Evolutionary conservation across 108 stramenopile genomes (phyloP).

Genomic region (Cyclostephanos invisitatus): DNA sequence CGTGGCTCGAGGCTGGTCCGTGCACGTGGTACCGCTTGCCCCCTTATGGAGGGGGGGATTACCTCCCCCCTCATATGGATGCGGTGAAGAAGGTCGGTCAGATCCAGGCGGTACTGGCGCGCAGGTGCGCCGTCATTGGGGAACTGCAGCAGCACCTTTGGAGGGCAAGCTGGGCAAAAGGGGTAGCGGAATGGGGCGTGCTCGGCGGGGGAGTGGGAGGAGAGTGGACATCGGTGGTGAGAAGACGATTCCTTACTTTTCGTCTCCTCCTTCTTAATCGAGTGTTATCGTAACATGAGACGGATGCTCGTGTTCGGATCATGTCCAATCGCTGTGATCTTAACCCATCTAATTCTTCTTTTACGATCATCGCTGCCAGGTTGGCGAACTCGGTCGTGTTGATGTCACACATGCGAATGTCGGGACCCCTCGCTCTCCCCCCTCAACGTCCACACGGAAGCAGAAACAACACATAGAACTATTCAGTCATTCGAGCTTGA

Average conservation of each 20-base stretch:
- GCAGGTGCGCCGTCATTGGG: slow-evolving; percentile 77
- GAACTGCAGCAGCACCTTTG: slow-evolving; percentile 81
- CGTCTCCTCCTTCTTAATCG: not conserved
- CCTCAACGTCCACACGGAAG: slow-evolving; percentile 1
- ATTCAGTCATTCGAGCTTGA: slow-evolving; percentile 32
- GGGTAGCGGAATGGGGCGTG: slow-evolving; percentile 85
- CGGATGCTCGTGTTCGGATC: not conserved
- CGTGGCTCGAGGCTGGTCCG: slow-evolving; percentile 82
- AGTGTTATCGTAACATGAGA: slow-evolving; percentile 53
- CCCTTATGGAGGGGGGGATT: slow-evolving; percentile 42
- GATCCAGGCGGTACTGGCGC: slow-evolving; percentile 82
- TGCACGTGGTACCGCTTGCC: slow-evolving; percentile 60
- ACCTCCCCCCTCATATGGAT: slow-evolving; percentile 36
- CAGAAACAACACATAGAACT: slow-evolving; percentile 24
- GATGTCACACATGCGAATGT: not conserved
- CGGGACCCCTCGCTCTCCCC: not conserved
- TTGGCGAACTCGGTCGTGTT: slow-evolving; percentile 4
- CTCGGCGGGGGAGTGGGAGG: slow-evolving; percentile 70
- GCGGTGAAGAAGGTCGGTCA: slow-evolving; percentile 81
- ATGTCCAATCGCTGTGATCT: not conserved
- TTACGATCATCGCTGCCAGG: slow-evolving; percentile 8
- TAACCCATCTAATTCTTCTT: not conserved
- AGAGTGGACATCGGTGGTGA: slow-evolving; percentile 75
- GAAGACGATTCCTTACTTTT: slow-evolving; percentile 21
- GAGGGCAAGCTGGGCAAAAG: slow-evolving; percentile 76